Conservation (phyloP, 2,329 filamentous ascomycete genomes). For the Albifimbria verrucaria region DNA sequence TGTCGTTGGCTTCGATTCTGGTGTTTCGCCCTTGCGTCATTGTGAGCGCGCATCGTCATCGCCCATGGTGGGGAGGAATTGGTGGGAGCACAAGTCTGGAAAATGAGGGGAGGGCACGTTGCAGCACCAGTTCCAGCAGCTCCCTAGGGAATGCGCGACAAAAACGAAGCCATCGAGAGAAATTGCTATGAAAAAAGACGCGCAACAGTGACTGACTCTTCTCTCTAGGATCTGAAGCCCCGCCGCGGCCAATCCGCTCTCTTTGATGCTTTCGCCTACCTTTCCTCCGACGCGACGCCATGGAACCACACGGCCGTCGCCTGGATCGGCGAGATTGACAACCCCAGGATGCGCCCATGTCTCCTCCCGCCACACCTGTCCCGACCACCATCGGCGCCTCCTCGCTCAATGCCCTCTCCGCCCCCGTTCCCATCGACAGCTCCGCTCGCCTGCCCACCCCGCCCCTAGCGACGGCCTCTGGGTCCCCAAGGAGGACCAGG, state of each 20-base stretch:
- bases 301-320: slow-evolving; percentile 94
- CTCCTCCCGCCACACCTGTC: slow-evolving; percentile 44
- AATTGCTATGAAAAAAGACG: too few relatives aligned
- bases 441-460: slow-evolving; percentile 52
- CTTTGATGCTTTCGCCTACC: slow-evolving; percentile 85
- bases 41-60: background rate
- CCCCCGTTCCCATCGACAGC: slow-evolving; percentile 72
- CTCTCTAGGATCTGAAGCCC: slow-evolving; percentile 63
- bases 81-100: background rate
- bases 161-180: background rate
- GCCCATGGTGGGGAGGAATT: background rate
- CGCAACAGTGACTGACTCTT: slow-evolving; percentile 6
- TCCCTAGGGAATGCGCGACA: background rate
- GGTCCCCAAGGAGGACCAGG: slow-evolving; percentile 67
- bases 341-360: slow-evolving; percentile 38
- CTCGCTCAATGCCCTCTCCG: slow-evolving; percentile 70
- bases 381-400: slow-evolving; percentile 44
- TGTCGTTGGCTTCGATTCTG: background rate
- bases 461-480: slow-evolving; percentile 64
- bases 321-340: slow-evolving; percentile 87
- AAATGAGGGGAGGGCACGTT: background rate
- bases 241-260: slow-evolving; percentile 87
- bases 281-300: slow-evolving; percentile 76
- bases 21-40: background rate
- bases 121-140: background rate